Percentiles rank a stretch among this genome's conserved stretches.
These are phyloP conservation scores for Synchytrium microbalum DNA, from an alignment of 371 early-diverging fungal species.

Conservation along the genomic window DNA sequence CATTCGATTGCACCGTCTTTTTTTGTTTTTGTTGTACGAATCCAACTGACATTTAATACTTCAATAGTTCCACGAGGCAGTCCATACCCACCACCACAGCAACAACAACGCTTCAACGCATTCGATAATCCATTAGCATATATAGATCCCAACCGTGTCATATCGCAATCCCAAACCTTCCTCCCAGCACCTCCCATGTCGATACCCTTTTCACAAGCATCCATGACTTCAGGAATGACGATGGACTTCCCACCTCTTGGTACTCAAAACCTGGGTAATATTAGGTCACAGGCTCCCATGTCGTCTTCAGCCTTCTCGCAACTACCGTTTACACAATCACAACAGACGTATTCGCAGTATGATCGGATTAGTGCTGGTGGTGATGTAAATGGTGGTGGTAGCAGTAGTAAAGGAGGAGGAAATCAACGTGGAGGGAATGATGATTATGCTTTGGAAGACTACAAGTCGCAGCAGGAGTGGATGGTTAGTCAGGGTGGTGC, in stretches of 20 bases:
- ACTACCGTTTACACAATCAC: not conserved
- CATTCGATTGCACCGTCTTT: not conserved
- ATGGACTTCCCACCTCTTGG: not conserved
- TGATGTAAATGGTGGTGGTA: not conserved
- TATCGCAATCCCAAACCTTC: slow-evolving; percentile 4
- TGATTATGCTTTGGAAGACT: not conserved
- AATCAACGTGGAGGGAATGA: not conserved
- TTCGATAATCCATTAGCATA: slow-evolving; percentile 4
- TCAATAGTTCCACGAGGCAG: not conserved
- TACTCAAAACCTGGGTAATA: not conserved
- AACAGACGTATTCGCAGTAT: not conserved
- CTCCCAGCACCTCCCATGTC: not conserved
- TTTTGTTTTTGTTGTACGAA: not conserved
- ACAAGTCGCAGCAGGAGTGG: not conserved
- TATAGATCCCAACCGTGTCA: slow-evolving; percentile 4
- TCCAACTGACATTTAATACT: not conserved
- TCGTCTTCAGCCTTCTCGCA: not conserved
- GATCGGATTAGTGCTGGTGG: not conserved
- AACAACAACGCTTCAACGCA: slow-evolving; percentile 5
- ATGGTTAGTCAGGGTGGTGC: not conserved
- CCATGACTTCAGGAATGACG: not conserved
- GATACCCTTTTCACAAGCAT: slow-evolving; percentile 1
- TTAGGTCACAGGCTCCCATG: not conserved
- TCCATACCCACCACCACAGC: not conserved
- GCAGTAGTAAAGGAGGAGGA: not conserved